Evolutionary conservation across 805 yeast species (phyloP).

Genomic region (Yamadazyma takamatsuzukensis): DNA sequence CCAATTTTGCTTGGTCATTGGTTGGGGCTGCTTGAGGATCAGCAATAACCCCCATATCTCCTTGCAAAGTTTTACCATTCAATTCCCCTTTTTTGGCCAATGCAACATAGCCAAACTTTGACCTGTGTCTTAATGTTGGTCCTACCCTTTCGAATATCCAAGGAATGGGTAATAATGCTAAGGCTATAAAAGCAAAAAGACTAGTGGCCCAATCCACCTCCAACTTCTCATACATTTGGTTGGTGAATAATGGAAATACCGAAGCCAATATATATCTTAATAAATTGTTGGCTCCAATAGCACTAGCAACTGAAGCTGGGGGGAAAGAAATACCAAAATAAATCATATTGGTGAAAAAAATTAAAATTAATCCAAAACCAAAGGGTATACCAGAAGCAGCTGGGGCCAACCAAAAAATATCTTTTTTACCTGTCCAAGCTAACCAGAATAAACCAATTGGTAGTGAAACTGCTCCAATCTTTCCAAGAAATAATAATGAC

Average conservation of each 20-base stretch:
- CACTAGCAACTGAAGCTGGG: conserved; percentile 77
- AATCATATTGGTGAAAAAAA: conserved; percentile 66
- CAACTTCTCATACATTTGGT: conserved; percentile 74
- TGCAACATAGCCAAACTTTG: conserved; percentile 61
- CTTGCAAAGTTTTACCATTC: too few relatives aligned
- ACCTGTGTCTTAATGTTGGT: conserved; percentile 48
- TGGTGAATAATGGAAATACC: conserved; percentile 79
- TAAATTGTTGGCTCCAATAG: conserved; percentile 83
- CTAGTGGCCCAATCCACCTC: conserved; percentile 80
- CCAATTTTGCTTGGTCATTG: too few relatives aligned
- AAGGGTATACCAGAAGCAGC: conserved; percentile 73
- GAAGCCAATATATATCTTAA: conserved; percentile 72
- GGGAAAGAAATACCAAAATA: conserved; percentile 73
- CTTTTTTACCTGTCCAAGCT: conserved; percentile 65
- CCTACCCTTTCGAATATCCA: conserved; percentile 65
- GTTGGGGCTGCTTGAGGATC: too few relatives aligned
- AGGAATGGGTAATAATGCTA: conserved; percentile 73
- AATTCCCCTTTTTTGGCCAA: conserved; percentile 6
- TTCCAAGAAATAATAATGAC: conserved; percentile 53
- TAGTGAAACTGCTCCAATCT: conserved; percentile 62
- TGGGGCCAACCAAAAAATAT: conserved; percentile 76
- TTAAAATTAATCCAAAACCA: conserved; percentile 69
- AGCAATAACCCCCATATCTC: too few relatives aligned
- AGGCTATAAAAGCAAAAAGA: conserved; percentile 58
- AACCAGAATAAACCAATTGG: conserved; percentile 76